Conservation (phyloP, 495 filamentous ascomycete species). For the Halenospora varia region DNA sequence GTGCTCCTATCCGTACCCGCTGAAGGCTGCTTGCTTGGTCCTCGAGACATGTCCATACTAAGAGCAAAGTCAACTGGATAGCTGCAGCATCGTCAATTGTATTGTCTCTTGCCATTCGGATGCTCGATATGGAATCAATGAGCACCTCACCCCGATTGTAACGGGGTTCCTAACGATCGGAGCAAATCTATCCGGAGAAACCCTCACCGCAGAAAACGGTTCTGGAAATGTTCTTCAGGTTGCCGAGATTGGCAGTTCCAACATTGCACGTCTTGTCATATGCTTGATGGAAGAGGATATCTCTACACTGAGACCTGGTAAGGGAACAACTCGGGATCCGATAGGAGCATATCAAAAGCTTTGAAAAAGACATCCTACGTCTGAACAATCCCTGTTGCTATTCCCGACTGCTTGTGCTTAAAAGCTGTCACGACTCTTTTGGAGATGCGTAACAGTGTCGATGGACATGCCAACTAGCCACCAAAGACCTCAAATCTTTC, state of each 20-base stretch:
- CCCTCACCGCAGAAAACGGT: too few relatives aligned
- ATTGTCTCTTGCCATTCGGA: not conserved
- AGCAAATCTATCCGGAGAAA: too few relatives aligned
- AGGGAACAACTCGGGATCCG: not conserved
- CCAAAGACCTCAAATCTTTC: too few relatives aligned
- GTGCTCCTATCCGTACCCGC: not conserved
- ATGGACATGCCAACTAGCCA: not conserved
- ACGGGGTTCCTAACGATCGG: too few relatives aligned
- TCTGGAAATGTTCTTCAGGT: too few relatives aligned
- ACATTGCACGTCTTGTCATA: not conserved
- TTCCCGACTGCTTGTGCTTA: not conserved
- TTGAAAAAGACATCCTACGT: not conserved
- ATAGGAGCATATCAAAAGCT: not conserved
- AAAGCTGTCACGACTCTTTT: not conserved
- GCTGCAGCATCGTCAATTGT: not conserved
- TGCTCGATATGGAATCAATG: too few relatives aligned
- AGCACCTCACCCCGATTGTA: not conserved
- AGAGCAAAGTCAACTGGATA: not conserved
- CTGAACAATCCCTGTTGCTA: not conserved
- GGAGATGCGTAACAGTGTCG: not conserved
- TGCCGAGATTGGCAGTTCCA: not conserved
- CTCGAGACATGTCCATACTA: not conserved
- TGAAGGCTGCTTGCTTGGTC: not conserved
- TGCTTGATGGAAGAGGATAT: not conserved
- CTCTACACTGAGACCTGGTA: not conserved